Evolutionary conservation across 1,139 yeast genomes (phyloP).

Genomic region (Yamadazyma taylorii): DNA sequence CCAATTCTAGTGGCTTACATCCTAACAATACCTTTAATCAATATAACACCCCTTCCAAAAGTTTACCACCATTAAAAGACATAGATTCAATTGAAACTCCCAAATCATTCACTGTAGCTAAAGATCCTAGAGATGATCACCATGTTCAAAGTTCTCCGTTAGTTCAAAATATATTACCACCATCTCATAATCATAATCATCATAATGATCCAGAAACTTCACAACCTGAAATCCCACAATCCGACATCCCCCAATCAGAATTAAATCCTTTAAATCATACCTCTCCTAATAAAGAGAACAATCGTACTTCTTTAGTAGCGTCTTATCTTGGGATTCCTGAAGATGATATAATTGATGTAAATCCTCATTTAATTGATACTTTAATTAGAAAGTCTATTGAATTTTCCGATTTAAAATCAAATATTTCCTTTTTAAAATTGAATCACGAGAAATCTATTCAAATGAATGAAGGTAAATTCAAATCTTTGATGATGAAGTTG

Average conservation of each 20-base stretch:
- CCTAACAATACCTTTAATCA: slow-evolving; percentile 15
- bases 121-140: slow-evolving; percentile 20
- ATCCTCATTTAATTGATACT: slow-evolving; percentile 27
- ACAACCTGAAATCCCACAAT: slow-evolving; percentile 6
- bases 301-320: slow-evolving; percentile 13
- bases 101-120: slow-evolving; percentile 42
- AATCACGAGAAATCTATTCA: slow-evolving; percentile 55
- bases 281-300: slow-evolving; percentile 7
- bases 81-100: slow-evolving; percentile 46
- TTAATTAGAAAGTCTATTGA: slow-evolving; percentile 48
- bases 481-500: slow-evolving; percentile 28
- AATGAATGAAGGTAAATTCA: slow-evolving; percentile 21
- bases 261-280: neutral
- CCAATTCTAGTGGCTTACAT: slow-evolving; percentile 4
- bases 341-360: slow-evolving; percentile 20
- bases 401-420: slow-evolving; percentile 50
- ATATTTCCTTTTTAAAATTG: slow-evolving; percentile 50
- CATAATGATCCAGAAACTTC: slow-evolving; percentile 1
- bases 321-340: slow-evolving; percentile 38
- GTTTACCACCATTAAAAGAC: slow-evolving; percentile 45
- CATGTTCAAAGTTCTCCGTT: slow-evolving; percentile 25
- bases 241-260: slow-evolving; percentile 7
- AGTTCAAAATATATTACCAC: slow-evolving; percentile 12
- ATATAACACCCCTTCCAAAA: slow-evolving; percentile 46
- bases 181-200: neutral